A percentile compares a stretch with the other conserved stretches of the same genome.
Conservation (phyloP, 257 asterid genomes). For the Solanum gracilifrons region DNA sequence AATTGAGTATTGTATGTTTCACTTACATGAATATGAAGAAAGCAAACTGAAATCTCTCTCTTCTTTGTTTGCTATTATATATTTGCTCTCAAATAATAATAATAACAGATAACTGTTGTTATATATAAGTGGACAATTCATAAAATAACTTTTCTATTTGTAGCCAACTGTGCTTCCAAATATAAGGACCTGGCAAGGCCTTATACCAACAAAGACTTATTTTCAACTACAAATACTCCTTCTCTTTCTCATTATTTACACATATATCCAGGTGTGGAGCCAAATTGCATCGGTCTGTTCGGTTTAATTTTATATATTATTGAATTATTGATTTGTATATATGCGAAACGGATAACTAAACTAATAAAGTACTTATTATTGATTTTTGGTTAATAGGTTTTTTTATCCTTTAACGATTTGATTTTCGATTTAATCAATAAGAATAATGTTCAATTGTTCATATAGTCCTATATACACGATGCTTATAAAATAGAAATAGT, state of each 20-base stretch:
- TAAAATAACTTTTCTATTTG: neutral
- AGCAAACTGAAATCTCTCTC: neutral
- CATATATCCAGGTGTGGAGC: neutral
- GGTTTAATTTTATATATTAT: too few relatives aligned
- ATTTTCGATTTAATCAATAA: too few relatives aligned
- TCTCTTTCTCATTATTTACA: neutral
- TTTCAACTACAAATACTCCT: neutral
- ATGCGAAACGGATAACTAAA: neutral
- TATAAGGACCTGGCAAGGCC: neutral
- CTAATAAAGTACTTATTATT: too few relatives aligned
- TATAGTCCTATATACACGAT: too few relatives aligned
- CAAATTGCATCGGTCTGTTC: neutral
- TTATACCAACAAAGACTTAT: neutral
- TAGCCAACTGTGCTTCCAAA: constrained; percentile 1
- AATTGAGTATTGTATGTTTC: neutral
- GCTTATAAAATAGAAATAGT: too few relatives aligned
- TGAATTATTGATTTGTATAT: too few relatives aligned
- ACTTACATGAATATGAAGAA: neutral
- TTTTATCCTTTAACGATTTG: too few relatives aligned
- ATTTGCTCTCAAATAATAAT: neutral
- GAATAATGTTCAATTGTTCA: too few relatives aligned
- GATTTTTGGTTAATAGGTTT: too few relatives aligned
- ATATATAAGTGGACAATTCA: neutral
- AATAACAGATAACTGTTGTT: neutral
- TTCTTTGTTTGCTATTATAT: neutral